Evolutionary conservation across 2,329 filamentous ascomycete genomes (phyloP).

Genomic region (Cladophialophora exuberans): DNA sequence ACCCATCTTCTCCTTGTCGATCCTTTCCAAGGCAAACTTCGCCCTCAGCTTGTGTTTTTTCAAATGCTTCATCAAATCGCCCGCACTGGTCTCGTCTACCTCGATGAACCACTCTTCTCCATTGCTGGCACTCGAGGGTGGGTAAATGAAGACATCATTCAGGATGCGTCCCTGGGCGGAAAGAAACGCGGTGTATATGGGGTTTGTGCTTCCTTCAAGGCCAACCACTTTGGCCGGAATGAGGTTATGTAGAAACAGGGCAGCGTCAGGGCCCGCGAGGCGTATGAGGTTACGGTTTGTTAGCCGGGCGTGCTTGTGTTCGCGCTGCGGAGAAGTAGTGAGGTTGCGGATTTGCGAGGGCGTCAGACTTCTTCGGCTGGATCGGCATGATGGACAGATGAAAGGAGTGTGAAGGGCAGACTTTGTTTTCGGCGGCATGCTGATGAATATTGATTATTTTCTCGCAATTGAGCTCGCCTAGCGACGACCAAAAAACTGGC

Average conservation of each 20-base stretch:
- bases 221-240: constrained; percentile 69
- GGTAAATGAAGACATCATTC: constrained; percentile 90
- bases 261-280: constrained; percentile 75
- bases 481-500: too few species aligned
- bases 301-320: constrained; percentile 49
- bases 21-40: constrained; percentile 70
- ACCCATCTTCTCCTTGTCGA: constrained; percentile 64
- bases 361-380: neutral
- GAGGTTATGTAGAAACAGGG: constrained; percentile 85
- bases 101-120: constrained; percentile 73
- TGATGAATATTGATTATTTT: neutral
- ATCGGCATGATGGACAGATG: constrained; percentile 18
- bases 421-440: constrained; percentile 15
- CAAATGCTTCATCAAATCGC: constrained; percentile 69
- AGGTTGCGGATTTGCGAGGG: constrained; percentile 14
- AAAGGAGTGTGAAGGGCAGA: neutral
- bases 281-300: constrained; percentile 78
- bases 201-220: constrained; percentile 37
- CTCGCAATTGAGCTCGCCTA: too few species aligned
- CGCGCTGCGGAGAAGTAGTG: constrained; percentile 11
- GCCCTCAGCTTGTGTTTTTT: constrained; percentile 84
- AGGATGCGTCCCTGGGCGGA: constrained; percentile 83
- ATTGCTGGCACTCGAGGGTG: constrained; percentile 43
- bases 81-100: constrained; percentile 70
- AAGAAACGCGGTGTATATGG: constrained; percentile 80